Conservation (phyloP, 2,329 filamentous ascomycete species). For the Fusarium cicatricum region DNA sequence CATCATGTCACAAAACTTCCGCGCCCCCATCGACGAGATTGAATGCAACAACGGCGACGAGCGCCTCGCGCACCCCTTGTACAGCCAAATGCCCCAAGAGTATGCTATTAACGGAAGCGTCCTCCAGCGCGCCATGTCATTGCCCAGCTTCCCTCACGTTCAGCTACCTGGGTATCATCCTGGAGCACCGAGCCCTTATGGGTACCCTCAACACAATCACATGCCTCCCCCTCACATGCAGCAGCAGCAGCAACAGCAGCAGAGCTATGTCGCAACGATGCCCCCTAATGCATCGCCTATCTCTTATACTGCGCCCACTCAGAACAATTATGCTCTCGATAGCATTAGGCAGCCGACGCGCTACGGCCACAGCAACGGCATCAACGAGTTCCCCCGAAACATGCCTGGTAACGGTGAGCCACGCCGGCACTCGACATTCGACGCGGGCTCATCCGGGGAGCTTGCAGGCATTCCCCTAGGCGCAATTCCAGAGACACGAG, state of each 20-base stretch:
- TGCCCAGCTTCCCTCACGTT: conserved; percentile 28
- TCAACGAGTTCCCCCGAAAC: neutral
- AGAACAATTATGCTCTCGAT: conserved; percentile 36
- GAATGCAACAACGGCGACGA: conserved; percentile 45
- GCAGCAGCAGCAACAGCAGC: neutral
- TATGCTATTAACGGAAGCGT: conserved; percentile 21
- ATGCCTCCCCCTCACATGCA: neutral
- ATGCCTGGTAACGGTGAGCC: neutral
- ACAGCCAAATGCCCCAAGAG: conserved; percentile 19
- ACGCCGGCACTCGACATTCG: neutral
- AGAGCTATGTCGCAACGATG: conserved; percentile 26
- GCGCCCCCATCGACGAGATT: conserved; percentile 69
- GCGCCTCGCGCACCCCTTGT: conserved; percentile 2
- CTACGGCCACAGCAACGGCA: conserved; percentile 23
- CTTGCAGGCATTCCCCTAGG: neutral
- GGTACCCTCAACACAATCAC: neutral
- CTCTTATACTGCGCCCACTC: conserved; percentile 19
- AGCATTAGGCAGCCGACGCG: conserved; percentile 33
- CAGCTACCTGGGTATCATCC: neutral
- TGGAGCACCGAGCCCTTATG: neutral
- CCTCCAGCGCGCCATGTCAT: conserved; percentile 40
- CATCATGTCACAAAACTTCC: conserved; percentile 70
- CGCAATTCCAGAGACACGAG: conserved; percentile 4
- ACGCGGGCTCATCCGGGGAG: neutral
- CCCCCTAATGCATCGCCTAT: conserved; percentile 25